Base-by-base conservation (phyloP, 1,139 yeast species). In the Hemisphaericaspora subhashii region DNA sequence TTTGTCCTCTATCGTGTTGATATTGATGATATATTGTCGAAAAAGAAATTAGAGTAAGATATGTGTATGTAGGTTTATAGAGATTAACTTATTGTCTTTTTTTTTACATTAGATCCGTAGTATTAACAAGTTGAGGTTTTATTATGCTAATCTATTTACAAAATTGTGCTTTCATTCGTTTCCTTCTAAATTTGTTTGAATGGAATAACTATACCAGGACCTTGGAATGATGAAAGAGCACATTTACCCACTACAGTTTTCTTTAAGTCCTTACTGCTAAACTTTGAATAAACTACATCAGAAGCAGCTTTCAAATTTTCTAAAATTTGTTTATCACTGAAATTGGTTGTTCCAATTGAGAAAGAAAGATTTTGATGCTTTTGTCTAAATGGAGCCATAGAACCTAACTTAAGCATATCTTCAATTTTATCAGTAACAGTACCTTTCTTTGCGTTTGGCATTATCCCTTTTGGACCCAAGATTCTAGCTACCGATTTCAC, bases 391-490 rank as follows among this genome's bases (percentile, higher is more conserved):
- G 85, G 81, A 52, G 81, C 72, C 44, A 84, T 66, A 9, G 62
- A 60, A 2, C 58, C 44, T n/a, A 41, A 29, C n/a, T 35, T 22
- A 9, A 42, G 31, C 12, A 46, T 45, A 22, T 48, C 41, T 22
- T 64, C 68, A 27, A 87, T 64, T 50, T 87, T 79, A n/a, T 77
- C 79, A 1, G 87, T 72, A 13, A 92, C 94, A 1, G 97, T 90
- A 12, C 96, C 95, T 57, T 82, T 85, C 66, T 89, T 90, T 13
- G 78, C 79, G 35, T 78, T 75, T 36, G 98, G 98, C 87, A 90
- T 84, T 48, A 92, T 74, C 21, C 96, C 96, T 54, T 75, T 81
- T 31, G 96, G 95, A 43, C 98, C 98, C 49, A 94, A 72, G 12
- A 76, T 70, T 55, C 89, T 78, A 21, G 95, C 96, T 25, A 88